Evolutionary conservation across 257 asterid species (phyloP), one percentile per base, ranked within the genome.

Genomic region (Fraxinus pennsylvanica): DNA sequence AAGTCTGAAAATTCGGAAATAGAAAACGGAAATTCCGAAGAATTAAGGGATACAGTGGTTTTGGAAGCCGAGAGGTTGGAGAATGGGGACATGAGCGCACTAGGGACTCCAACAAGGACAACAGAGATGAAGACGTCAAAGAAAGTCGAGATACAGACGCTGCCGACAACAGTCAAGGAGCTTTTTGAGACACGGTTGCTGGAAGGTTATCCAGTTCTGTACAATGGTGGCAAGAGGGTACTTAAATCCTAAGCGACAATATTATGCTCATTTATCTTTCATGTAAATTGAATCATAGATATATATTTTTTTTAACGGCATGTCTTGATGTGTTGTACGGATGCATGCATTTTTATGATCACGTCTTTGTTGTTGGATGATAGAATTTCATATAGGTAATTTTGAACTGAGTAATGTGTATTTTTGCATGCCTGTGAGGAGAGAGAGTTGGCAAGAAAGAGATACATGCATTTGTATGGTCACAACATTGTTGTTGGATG

Each of bases 201-300:
- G 13, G 99, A 96, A 87, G 99, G 97, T 57, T 93, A 96, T 80
- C 97, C 97, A 8, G 98, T 96, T 86, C 89, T 96, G 86, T 96
- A 96, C 88, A 93, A 96, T 78, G 99, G 95, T 68, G 99, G 98
- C 80, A 91, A 92, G 82, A 91, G 90, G 96, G 98, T 96, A 91
- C 13, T 54, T 25, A 41, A 57, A 43, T 59, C 67, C 67, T 59
- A 9, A 9, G 50, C 13, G 12, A 38, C 72, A 17, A 14, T 43
- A 22, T 63, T 65, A 22, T 57, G 70, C 15, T 9, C 9, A 15
- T 7, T 50, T 19, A 29, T 22, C 12, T 21, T 21, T 59, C 63
- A 54, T 50, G 17, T 15, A 50, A 50, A 50, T 50, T 17, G 61
- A 52, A 3, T 14, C n/a, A 13, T 19, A 54, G 9, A 43, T 43